These are phyloP conservation scores for Cladorrhinum samala DNA, from an alignment of 495 filamentous ascomycete genomes.

Conservation along the genomic window DNA sequence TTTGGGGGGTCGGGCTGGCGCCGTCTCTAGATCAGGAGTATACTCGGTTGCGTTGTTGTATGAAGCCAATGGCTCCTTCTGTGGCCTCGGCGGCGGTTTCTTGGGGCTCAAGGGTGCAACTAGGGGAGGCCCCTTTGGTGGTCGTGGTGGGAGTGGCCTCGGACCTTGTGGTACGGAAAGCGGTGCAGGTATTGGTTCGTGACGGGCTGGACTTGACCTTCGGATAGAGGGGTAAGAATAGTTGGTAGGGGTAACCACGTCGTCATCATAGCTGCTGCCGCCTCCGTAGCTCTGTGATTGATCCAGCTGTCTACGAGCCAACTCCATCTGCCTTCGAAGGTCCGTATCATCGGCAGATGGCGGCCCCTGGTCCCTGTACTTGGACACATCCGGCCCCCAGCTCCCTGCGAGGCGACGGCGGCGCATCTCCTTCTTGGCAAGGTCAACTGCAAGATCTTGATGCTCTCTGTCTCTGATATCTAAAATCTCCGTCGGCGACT, in stretches of 20 bases:
- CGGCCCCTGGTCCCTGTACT: slow-evolving; percentile 10
- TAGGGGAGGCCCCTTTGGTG: slow-evolving; percentile 36
- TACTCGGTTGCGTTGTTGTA: not conserved
- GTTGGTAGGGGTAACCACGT: slow-evolving; percentile 6
- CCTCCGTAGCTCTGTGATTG: slow-evolving; percentile 12
- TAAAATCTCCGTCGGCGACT: slow-evolving; percentile 39
- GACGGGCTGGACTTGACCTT: slow-evolving; percentile 38
- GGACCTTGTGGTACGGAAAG: slow-evolving; percentile 7
- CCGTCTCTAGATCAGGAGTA: slow-evolving; percentile 5
- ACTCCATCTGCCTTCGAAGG: slow-evolving; percentile 45
- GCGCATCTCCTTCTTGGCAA: slow-evolving; percentile 68
- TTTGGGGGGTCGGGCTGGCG: slow-evolving; percentile 35
- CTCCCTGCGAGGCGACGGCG: slow-evolving; percentile 59
- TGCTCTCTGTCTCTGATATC: slow-evolving; percentile 64
- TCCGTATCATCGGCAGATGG: slow-evolving; percentile 36
- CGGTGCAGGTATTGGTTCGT: slow-evolving; percentile 24
- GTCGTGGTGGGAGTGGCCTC: slow-evolving; percentile 34
- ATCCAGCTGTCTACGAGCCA: slow-evolving; percentile 37
- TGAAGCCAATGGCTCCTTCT: slow-evolving; percentile 20
- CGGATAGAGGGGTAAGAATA: slow-evolving; percentile 48
- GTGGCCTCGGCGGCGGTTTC: slow-evolving; percentile 12
- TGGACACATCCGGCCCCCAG: slow-evolving; percentile 54
- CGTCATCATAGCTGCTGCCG: slow-evolving; percentile 5
- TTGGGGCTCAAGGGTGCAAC: not conserved
- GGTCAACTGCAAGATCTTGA: slow-evolving; percentile 67